These are phyloP conservation scores for Mycena latifolia DNA, from an alignment of 768 basidiomycete species.

Conservation along the genomic window DNA sequence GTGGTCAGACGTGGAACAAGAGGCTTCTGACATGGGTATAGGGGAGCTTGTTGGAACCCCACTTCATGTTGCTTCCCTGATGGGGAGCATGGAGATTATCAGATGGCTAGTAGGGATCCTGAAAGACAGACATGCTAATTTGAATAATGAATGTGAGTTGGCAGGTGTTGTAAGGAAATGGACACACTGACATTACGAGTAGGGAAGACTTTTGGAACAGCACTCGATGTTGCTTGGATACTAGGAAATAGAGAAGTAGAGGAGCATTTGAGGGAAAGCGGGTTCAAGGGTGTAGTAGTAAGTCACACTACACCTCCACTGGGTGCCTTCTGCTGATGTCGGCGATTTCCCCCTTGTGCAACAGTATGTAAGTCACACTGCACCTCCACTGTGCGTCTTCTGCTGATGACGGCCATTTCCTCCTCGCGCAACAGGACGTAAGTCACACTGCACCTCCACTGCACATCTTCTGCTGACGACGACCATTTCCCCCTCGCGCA, in stretches of 20 bases:
- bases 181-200: background rate
- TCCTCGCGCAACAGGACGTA: background rate
- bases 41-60: conserved; percentile 1
- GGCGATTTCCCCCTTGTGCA: background rate
- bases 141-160: background rate
- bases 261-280: background rate
- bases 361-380: background rate
- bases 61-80: conserved; percentile 8
- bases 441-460: background rate
- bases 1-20: background rate
- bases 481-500: too few species aligned
- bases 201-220: background rate
- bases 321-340: background rate
- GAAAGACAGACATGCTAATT: background rate
- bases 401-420: background rate
- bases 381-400: background rate
- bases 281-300: background rate
- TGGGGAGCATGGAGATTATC: background rate
- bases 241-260: background rate
- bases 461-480: too few species aligned
- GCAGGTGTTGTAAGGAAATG: background rate
- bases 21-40: background rate
- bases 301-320: too few species aligned
- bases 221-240: conserved; percentile 4
- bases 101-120: background rate